These are phyloP conservation scores for Leishmania lainsoni DNA, from an alignment of 208 protist species.

Conservation along the genomic window DNA sequence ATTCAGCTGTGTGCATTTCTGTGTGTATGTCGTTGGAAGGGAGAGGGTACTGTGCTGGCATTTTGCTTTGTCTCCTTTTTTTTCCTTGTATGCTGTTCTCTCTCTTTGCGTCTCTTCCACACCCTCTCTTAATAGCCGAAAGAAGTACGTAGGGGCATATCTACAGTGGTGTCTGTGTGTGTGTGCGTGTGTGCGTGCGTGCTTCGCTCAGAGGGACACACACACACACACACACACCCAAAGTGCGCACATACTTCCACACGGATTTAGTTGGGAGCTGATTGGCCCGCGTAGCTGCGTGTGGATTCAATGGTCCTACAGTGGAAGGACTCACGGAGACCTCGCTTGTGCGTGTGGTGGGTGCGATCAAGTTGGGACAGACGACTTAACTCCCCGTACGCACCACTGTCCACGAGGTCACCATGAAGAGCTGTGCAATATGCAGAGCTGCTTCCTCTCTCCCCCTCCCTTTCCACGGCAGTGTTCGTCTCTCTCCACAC, in stretches of 20 bases:
- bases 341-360: neutral
- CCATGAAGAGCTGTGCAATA: neutral
- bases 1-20: neutral
- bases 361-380: neutral
- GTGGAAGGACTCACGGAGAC: neutral
- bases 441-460: neutral
- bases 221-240: neutral
- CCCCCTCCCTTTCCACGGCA: neutral
- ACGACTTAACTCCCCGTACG: neutral
- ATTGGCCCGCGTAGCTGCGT: neutral
- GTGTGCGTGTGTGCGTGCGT: neutral
- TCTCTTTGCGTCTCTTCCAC: neutral
- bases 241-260: neutral
- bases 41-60: neutral
- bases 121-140: neutral
- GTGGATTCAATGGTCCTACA: neutral
- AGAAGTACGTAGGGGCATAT: neutral
- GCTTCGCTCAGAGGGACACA: neutral
- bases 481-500: constrained; percentile 1
- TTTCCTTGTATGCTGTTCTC: neutral
- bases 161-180: neutral
- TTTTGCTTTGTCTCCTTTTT: neutral
- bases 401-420: neutral
- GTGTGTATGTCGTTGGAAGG: neutral
- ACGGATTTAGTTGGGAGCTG: neutral